Conservation (phyloP, 768 basidiomycete species). For the Boletus eberwhitei region DNA sequence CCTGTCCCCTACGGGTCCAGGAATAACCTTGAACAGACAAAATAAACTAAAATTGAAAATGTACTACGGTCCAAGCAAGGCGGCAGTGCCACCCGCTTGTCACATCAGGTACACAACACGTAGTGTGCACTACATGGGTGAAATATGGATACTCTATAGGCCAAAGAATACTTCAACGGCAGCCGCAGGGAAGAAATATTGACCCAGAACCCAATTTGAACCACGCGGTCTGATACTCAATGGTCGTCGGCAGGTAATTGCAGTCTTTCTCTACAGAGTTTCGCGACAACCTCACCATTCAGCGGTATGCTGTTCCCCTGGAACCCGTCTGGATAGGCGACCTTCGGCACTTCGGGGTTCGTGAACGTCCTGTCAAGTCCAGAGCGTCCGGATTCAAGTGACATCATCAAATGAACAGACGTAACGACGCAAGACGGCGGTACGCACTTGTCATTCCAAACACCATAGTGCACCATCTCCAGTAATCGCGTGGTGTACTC, state of each 20-base stretch:
- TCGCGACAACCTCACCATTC: constrained; percentile 65
- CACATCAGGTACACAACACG: background rate
- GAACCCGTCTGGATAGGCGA: constrained; percentile 84
- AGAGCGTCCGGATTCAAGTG: background rate
- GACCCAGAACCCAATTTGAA: no score
- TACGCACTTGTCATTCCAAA: constrained; percentile 72
- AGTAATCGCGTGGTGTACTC: constrained; percentile 77
- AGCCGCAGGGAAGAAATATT: no score
- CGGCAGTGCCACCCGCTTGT: no score
- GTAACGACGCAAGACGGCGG: background rate
- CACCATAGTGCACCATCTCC: constrained; percentile 80
- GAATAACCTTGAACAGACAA: no score
- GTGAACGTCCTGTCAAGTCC: constrained; percentile 60
- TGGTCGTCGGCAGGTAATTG: background rate
- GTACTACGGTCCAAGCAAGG: no score
- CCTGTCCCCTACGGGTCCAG: no score
- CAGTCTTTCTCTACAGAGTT: constrained; percentile 56
- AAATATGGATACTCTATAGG: background rate
- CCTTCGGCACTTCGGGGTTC: constrained; percentile 62
- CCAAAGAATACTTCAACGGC: background rate
- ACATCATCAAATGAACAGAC: background rate
- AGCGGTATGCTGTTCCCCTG: constrained; percentile 85
- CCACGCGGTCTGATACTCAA: background rate
- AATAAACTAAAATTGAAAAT: no score
- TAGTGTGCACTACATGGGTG: background rate